Percentiles rank a stretch among this genome's conserved stretches.
phyloP scores from a whole-genome alignment of 2,329 filamentous ascomycete genomes.

The Fusarium liriodendri region DNA sequence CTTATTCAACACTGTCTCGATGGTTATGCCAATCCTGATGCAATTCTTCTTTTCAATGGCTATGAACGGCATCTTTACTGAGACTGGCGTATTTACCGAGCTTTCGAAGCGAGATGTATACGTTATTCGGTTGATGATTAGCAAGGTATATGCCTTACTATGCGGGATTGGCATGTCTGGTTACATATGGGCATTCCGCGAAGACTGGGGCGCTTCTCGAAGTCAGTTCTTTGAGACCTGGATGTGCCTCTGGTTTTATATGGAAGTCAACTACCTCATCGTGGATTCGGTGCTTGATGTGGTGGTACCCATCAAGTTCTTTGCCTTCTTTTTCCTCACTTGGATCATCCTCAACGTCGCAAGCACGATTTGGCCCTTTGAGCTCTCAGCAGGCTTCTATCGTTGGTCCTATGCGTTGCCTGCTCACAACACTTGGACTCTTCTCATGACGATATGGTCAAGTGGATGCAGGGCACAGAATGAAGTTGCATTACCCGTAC shows the following conservation, averaged over 20 bases:
- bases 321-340: conserved; percentile 14
- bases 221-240: neutral
- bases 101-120: neutral
- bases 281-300: neutral
- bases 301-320: conserved; percentile 1
- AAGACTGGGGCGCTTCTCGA: neutral
- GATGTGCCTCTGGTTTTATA: neutral
- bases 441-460: neutral
- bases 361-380: conserved; percentile 6
- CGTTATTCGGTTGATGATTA: neutral
- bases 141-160: neutral
- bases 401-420: neutral
- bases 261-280: neutral
- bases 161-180: neutral
- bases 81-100: neutral
- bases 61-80: neutral
- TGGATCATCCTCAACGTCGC: conserved; percentile 20
- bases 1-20: neutral
- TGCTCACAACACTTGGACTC: neutral
- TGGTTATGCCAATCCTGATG: neutral
- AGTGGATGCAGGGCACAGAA: neutral
- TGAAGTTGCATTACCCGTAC: neutral
- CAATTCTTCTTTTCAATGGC: neutral
- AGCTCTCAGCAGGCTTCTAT: conserved; percentile 8
- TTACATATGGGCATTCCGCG: neutral